These are phyloP conservation scores for Vaccinium vitisidaea DNA, from an alignment of 148 eudicot species.

Conservation along the genomic window DNA sequence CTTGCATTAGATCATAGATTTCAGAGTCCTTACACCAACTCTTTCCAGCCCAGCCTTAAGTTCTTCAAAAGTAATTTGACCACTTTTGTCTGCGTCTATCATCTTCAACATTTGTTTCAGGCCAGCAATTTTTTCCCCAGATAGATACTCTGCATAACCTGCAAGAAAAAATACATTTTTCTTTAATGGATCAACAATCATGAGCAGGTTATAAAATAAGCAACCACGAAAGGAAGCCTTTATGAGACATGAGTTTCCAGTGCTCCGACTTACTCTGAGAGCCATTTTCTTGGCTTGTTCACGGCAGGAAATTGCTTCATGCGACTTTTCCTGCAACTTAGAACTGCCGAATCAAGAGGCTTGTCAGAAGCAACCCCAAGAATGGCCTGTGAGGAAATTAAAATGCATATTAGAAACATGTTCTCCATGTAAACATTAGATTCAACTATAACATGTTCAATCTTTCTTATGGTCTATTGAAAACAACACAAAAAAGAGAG, in stretches of 20 bases:
- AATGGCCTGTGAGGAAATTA: slow-evolving; percentile 56
- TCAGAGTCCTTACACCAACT: slow-evolving; percentile 83
- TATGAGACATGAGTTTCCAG: background rate
- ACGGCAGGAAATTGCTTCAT: slow-evolving; percentile 81
- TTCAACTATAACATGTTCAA: no score
- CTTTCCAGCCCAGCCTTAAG: slow-evolving; percentile 74
- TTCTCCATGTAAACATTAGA: background rate
- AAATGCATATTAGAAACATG: slow-evolving; percentile 7
- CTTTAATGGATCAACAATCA: background rate
- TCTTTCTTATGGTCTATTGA: no score
- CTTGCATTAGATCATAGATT: slow-evolving; percentile 74
- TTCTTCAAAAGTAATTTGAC: slow-evolving; percentile 83
- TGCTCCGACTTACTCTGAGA: slow-evolving; percentile 57
- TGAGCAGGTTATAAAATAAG: background rate
- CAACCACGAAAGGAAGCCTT: background rate
- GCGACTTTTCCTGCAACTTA: slow-evolving; percentile 39
- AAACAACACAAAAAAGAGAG: no score
- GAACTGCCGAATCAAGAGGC: slow-evolving; percentile 91
- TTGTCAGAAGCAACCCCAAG: slow-evolving; percentile 90
- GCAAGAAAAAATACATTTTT: slow-evolving; percentile 10
- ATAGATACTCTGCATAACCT: slow-evolving; percentile 89
- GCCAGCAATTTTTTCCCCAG: slow-evolving; percentile 96
- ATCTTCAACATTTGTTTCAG: slow-evolving; percentile 88
- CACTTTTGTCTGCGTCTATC: slow-evolving; percentile 85
- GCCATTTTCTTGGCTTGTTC: slow-evolving; percentile 89